A percentile compares a stretch with the other conserved stretches of the same genome.
Conservation (phyloP, 2,329 filamentous ascomycete species). For the Chrysosporium keratinophilum region DNA sequence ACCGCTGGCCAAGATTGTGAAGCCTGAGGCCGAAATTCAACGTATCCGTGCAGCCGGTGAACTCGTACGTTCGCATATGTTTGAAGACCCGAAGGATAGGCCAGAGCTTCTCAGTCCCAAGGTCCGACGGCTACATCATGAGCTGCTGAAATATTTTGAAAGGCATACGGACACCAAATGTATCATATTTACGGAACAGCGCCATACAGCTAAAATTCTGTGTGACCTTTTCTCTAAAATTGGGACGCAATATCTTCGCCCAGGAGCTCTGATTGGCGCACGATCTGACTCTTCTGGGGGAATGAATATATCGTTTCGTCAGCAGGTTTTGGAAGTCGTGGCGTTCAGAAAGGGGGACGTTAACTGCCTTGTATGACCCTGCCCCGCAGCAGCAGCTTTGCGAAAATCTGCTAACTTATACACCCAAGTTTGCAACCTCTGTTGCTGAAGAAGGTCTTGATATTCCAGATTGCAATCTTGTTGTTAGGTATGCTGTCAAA, state of each 20-base stretch:
- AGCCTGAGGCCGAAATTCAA: conserved; percentile 44
- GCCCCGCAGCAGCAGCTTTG: background rate
- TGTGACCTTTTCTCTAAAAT: conserved; percentile 55
- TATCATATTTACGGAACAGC: conserved; percentile 76
- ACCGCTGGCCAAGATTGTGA: conserved; percentile 20
- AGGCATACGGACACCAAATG: conserved; percentile 52
- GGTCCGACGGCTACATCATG: conserved; percentile 51
- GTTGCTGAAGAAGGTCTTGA: conserved; percentile 58
- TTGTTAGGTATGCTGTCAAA: conserved; percentile 37
- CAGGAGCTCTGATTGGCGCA: conserved; percentile 56
- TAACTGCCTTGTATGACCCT: conserved; percentile 42
- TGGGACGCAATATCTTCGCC: conserved; percentile 48
- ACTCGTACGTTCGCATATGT: conserved; percentile 45
- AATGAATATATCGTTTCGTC: conserved; percentile 55
- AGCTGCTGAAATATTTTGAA: conserved; percentile 55
- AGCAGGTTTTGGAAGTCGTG: conserved; percentile 63
- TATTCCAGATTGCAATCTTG: conserved; percentile 56
- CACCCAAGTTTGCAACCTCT: conserved; percentile 48
- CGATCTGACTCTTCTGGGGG: conserved; percentile 42
- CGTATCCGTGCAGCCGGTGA: conserved; percentile 50
- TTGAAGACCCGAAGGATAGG: conserved; percentile 29
- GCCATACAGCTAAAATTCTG: conserved; percentile 66
- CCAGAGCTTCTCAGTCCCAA: conserved; percentile 58
- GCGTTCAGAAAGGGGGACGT: conserved; percentile 50
- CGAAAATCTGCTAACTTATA: conserved; percentile 10